These are phyloP conservation scores for Entamoeba nuttalli DNA, from an alignment of 208 protist genomes.

Conservation along the genomic window DNA sequence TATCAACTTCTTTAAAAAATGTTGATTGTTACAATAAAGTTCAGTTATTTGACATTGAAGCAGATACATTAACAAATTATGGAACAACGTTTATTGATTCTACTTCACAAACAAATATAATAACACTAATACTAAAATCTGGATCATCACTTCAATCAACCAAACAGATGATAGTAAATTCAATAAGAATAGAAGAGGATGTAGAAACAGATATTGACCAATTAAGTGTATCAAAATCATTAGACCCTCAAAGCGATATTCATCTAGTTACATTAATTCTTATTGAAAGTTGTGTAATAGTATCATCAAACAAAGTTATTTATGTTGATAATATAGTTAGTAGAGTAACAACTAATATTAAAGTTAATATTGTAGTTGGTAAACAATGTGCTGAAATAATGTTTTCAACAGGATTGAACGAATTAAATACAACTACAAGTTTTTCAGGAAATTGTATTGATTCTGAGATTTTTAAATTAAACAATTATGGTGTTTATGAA, in stretches of 20 bases:
- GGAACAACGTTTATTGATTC: not conserved
- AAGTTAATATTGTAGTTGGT: not conserved
- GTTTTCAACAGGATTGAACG: not conserved
- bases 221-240: not conserved
- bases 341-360: not conserved
- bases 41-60: not conserved
- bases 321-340: not conserved
- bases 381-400: not conserved
- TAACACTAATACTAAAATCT: not conserved
- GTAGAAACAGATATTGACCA: not conserved
- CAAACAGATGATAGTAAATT: not conserved
- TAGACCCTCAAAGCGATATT: not conserved
- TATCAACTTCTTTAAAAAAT: not conserved
- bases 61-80: not conserved
- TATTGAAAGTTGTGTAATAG: not conserved
- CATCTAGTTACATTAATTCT: not conserved
- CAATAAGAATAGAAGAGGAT: not conserved
- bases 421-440: not conserved
- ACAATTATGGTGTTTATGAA: not conserved
- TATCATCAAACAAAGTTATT: not conserved
- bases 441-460: not conserved
- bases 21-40: not conserved
- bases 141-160: not conserved
- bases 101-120: not conserved
- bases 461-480: not conserved